phyloP scores from a whole-genome alignment of 2,329 filamentous ascomycete genomes.

The Colletotrichum sublineola region DNA sequence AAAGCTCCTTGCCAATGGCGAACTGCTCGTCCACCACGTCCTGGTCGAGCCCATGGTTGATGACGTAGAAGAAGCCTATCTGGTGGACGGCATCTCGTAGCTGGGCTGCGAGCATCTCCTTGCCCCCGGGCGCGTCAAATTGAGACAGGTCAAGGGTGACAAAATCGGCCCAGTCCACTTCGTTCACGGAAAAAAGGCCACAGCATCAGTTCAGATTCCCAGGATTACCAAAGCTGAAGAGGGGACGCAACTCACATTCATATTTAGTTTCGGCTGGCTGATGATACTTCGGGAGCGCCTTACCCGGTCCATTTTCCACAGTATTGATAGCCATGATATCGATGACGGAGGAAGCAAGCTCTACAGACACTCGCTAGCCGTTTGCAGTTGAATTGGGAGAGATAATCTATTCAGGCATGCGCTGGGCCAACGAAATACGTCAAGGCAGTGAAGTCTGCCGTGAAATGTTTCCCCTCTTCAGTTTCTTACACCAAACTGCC shows the following conservation, averaged over 20 bases:
- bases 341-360: background rate
- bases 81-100: background rate
- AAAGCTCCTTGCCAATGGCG: background rate
- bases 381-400: background rate
- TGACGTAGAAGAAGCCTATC: background rate
- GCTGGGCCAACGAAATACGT: too few relatives aligned
- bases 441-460: too few relatives aligned
- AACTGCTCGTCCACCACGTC: background rate
- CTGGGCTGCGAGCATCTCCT: background rate
- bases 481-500: too few relatives aligned
- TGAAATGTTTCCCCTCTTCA: too few relatives aligned
- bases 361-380: background rate
- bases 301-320: background rate
- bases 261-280: background rate
- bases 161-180: background rate
- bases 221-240: background rate
- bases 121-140: background rate
- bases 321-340: background rate
- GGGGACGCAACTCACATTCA: background rate
- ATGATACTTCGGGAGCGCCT: background rate
- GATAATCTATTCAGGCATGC: too few relatives aligned
- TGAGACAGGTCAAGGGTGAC: background rate
- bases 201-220: background rate
- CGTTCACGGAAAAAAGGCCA: background rate
- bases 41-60: background rate